These are phyloP conservation scores for Microdochium nivale DNA, from an alignment of 2,329 filamentous ascomycete species.

Conservation along the genomic window DNA sequence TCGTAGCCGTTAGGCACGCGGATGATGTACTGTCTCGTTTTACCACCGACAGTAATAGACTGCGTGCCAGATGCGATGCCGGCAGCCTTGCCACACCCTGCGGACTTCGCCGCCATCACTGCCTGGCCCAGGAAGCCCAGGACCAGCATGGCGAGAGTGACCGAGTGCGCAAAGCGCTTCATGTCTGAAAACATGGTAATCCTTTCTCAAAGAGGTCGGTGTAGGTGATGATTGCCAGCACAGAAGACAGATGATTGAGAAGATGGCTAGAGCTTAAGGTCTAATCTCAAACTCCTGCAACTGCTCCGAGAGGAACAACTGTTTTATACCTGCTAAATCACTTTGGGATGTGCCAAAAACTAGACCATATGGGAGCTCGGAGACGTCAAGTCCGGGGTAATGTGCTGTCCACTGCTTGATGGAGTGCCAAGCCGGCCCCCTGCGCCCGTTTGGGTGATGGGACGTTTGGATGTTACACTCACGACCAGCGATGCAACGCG, in stretches of 20 bases:
- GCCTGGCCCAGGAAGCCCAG: not conserved
- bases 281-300: too few species aligned
- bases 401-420: not conserved
- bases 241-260: not conserved
- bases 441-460: not conserved
- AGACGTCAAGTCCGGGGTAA: not conserved
- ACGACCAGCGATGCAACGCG: not conserved
- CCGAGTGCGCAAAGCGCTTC: not conserved
- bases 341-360: not conserved
- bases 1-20: constrained; percentile 30
- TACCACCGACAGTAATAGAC: constrained; percentile 25
- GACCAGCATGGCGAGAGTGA: not conserved
- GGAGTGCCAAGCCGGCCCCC: not conserved
- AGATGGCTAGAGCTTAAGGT: too few species aligned
- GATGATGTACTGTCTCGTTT: constrained; percentile 28
- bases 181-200: not conserved
- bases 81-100: constrained; percentile 26
- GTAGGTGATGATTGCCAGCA: too few species aligned
- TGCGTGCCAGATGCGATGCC: constrained; percentile 18
- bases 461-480: not conserved
- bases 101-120: not conserved
- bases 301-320: not conserved
- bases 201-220: too few species aligned
- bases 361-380: not conserved
- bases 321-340: not conserved